A percentile compares a stretch with the other conserved stretches of the same genome.
Conservation (phyloP, 169 alveolate genomes). For the Amoebophrya sp. region DNA sequence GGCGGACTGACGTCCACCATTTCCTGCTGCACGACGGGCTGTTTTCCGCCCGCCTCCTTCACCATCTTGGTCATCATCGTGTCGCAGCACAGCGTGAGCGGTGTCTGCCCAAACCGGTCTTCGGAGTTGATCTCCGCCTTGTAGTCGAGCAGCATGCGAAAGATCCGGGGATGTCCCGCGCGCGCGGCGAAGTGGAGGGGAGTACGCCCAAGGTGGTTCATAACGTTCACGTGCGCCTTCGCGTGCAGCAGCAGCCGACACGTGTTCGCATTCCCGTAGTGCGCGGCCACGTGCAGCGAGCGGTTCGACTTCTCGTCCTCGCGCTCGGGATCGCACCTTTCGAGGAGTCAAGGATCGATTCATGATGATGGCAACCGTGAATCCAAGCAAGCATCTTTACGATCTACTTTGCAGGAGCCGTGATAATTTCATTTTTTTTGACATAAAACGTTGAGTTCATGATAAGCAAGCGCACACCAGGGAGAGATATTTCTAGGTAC, state of each 20-base stretch:
- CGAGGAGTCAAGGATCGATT: too few species aligned
- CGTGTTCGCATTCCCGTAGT: not conserved
- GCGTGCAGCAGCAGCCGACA: not conserved
- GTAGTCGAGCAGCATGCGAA: not conserved
- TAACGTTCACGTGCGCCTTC: not conserved
- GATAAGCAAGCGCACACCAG: not conserved
- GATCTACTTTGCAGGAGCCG: not conserved
- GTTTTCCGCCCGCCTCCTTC: not conserved
- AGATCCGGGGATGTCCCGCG: not conserved
- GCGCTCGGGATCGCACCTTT: not conserved
- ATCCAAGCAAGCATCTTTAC: too few species aligned
- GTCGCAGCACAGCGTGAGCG: not conserved
- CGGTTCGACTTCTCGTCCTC: not conserved
- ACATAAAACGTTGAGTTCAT: not conserved
- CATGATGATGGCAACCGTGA: too few species aligned
- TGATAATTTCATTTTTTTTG: too few species aligned
- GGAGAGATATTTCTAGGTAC: not conserved
- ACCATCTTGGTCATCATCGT: not conserved
- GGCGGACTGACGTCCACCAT: not conserved
- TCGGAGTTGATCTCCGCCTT: not conserved
- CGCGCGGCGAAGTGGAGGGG: conserved; percentile 1
- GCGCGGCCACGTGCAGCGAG: not conserved
- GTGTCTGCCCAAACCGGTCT: not conserved
- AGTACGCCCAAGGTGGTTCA: not conserved
- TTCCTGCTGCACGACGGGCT: too few species aligned